Evolutionary conservation across 129 eudicot species (phyloP).

Genomic region (Flaveria trinervia): DNA sequence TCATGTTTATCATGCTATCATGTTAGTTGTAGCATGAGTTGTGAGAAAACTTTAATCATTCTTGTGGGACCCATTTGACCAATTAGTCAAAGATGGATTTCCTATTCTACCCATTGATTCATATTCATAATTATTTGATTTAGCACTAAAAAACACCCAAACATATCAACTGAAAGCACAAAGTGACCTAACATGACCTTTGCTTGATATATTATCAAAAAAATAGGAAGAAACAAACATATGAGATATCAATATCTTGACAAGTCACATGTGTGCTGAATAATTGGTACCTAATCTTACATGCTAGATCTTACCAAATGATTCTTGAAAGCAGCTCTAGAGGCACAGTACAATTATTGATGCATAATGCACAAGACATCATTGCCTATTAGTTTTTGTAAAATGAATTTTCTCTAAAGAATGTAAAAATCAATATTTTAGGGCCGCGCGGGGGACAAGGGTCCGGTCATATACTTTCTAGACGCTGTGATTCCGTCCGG

Average conservation of each 20-base stretch:
- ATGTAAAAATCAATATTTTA: no score
- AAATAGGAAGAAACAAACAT: slow-evolving; percentile 30
- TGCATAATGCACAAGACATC: slow-evolving; percentile 13
- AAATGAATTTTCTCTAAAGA: background rate
- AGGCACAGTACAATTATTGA: slow-evolving; percentile 21
- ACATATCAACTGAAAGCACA: slow-evolving; percentile 2
- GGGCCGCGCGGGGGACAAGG: no score
- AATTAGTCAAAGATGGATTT: slow-evolving; percentile 19
- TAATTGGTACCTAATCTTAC: slow-evolving; percentile 33
- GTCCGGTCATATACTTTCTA: no score
- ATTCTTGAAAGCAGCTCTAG: slow-evolving; percentile 32
- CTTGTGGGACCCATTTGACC: slow-evolving; percentile 21
- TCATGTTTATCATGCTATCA: background rate
- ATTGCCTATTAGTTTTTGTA: background rate
- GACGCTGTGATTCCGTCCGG: no score
- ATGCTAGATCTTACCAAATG: slow-evolving; percentile 34
- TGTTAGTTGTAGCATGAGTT: background rate
- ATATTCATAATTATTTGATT: background rate
- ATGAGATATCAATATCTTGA: slow-evolving; percentile 50
- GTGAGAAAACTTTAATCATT: background rate
- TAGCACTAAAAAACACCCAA: background rate
- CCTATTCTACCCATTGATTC: slow-evolving; percentile 14
- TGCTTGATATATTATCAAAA: slow-evolving; percentile 19
- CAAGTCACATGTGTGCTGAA: slow-evolving; percentile 45
- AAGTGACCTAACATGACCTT: slow-evolving; percentile 37